Evolutionary conservation across 2,329 filamentous ascomycete species (phyloP).

Genomic region (Cercospora sp.): DNA sequence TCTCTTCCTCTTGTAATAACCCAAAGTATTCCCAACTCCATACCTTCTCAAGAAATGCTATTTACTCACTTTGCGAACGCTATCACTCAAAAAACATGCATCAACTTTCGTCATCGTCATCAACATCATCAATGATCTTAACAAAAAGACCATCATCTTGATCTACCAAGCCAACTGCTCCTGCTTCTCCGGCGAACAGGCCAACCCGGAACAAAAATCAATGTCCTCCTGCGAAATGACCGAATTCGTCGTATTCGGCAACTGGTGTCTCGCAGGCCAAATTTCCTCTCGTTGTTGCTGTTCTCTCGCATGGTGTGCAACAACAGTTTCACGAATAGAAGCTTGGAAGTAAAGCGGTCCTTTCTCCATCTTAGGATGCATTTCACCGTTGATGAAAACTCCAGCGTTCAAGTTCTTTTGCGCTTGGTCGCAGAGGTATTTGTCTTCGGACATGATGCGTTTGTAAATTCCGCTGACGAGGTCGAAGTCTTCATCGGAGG

Average conservation of each 20-base stretch:
- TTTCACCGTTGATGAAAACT: constrained; percentile 63
- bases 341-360: constrained; percentile 59
- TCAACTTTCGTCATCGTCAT: not conserved
- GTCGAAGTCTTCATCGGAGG: constrained; percentile 60
- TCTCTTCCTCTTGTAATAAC: not conserved
- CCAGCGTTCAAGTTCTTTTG: constrained; percentile 64
- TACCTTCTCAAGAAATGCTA: not conserved
- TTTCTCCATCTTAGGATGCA: constrained; percentile 63
- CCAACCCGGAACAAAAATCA: constrained; percentile 35
- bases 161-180: constrained; percentile 35
- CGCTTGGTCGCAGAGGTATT: constrained; percentile 59
- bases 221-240: constrained; percentile 31
- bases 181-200: constrained; percentile 28
- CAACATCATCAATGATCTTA: not conserved
- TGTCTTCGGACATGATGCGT: constrained; percentile 65
- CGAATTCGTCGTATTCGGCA: constrained; percentile 25
- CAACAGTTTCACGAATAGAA: constrained; percentile 51
- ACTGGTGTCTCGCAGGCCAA: constrained; percentile 54
- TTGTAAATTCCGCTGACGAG: constrained; percentile 62
- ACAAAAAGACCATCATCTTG: too few relatives aligned
- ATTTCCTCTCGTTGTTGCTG: constrained; percentile 50
- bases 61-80: constrained; percentile 7
- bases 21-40: not conserved
- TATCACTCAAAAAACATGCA: constrained; percentile 7
- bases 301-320: constrained; percentile 52